Conservation (phyloP, 2,329 filamentous ascomycete genomes). For the Ilyonectria mors-panacis region DNA sequence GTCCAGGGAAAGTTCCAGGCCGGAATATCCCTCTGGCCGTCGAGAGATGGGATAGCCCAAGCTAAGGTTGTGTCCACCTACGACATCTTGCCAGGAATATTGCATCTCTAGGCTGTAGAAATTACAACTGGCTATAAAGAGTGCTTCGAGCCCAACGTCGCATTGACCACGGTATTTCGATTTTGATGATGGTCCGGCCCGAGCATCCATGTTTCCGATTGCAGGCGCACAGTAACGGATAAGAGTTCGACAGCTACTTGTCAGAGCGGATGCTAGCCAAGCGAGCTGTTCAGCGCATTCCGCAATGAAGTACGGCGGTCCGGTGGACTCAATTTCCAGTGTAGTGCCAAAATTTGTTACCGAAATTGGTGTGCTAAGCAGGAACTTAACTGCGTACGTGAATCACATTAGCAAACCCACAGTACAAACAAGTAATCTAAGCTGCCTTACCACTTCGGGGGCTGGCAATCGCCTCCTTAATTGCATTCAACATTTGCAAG, state of each 20-base stretch:
- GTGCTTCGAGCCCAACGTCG: too few relatives aligned
- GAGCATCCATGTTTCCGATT: background rate
- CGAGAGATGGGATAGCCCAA: background rate
- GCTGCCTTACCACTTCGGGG: too few relatives aligned
- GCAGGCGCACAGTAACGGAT: accelerated
- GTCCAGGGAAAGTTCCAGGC: background rate
- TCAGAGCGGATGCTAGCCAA: background rate
- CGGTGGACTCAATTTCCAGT: background rate
- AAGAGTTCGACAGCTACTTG: background rate
- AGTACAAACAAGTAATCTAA: too few relatives aligned
- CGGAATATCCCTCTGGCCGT: background rate
- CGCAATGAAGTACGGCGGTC: background rate
- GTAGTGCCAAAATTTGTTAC: too few relatives aligned
- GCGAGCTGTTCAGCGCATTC: background rate
- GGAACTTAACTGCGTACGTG: too few relatives aligned
- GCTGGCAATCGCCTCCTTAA: too few relatives aligned
- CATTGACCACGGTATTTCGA: background rate
- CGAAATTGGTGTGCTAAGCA: too few relatives aligned
- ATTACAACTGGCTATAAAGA: too few relatives aligned
- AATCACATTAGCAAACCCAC: too few relatives aligned
- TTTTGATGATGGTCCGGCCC: background rate
- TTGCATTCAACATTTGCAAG: too few relatives aligned
- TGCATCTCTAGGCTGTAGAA: too few relatives aligned
- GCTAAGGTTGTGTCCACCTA: background rate
- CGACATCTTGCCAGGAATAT: background rate